Conservation (phyloP, 495 filamentous ascomycete species). For the Annulohypoxylon bovei region DNA sequence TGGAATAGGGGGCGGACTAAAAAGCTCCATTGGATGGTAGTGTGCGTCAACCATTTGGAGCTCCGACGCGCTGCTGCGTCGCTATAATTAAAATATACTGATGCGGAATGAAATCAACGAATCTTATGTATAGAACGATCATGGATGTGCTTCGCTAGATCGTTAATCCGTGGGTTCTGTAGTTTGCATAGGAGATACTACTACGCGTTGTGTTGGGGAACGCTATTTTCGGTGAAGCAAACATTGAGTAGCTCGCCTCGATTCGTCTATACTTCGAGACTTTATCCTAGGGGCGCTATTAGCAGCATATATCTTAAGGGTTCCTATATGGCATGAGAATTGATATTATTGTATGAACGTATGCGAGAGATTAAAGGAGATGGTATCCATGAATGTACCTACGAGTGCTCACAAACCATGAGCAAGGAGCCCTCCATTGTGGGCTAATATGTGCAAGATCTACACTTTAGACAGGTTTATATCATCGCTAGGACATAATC, state of each 20-base stretch:
- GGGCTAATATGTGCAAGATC: too few species aligned
- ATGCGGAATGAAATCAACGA: constrained; percentile 29
- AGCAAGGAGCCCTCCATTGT: not conserved
- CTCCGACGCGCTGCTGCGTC: not conserved
- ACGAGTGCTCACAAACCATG: not conserved
- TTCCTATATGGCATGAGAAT: not conserved
- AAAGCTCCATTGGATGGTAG: not conserved
- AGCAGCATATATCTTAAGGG: not conserved
- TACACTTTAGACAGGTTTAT: too few species aligned
- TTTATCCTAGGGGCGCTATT: not conserved
- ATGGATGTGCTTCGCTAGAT: not conserved
- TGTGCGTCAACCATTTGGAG: not conserved
- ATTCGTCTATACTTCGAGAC: too few species aligned
- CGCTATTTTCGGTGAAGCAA: not conserved
- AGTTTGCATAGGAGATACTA: not conserved
- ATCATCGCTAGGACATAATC: too few species aligned
- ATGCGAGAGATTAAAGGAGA: not conserved
- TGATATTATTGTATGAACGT: not conserved
- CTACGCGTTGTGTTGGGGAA: too few species aligned
- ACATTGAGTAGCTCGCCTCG: not conserved
- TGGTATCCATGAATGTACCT: not conserved
- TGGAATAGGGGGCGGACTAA: not conserved
- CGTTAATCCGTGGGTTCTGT: not conserved
- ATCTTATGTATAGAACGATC: constrained; percentile 5
- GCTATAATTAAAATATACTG: constrained; percentile 22